phyloP scores from a whole-genome alignment of 768 basidiomycete species.

The Kwoniella botswanensis region DNA sequence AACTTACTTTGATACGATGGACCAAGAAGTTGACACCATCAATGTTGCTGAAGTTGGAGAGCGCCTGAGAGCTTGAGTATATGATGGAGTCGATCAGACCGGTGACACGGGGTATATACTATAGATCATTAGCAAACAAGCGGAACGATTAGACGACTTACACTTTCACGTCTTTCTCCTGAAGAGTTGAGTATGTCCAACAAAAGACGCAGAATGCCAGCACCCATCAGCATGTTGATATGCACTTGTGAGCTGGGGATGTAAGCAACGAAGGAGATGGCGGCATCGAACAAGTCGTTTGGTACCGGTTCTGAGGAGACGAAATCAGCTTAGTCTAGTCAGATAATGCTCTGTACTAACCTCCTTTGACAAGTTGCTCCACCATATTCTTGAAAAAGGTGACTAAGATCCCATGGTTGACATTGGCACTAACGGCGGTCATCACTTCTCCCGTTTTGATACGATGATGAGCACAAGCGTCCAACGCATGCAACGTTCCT shows the following conservation, averaged over 20 bases:
- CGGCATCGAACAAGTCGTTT: conserved; percentile 67
- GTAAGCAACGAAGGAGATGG: conserved; percentile 84
- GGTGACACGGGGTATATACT: conserved; percentile 83
- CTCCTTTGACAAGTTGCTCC: conserved; percentile 64
- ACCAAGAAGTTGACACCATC: conserved; percentile 85
- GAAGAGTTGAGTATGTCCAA: conserved; percentile 86
- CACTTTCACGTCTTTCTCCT: conserved; percentile 69
- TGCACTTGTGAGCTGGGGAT: conserved; percentile 82
- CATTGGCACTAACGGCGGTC: conserved; percentile 88
- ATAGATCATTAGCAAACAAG: conserved; percentile 10
- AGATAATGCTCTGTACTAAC: neutral
- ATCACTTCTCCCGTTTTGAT: conserved; percentile 82
- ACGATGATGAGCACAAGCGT: conserved; percentile 85
- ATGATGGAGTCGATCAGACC: conserved; percentile 89
- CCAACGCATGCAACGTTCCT: conserved; percentile 84
- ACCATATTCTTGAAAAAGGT: conserved; percentile 82
- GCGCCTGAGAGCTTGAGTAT: conserved; percentile 79
- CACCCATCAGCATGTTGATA: conserved; percentile 91
- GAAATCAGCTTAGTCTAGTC: neutral
- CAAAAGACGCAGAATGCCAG: conserved; percentile 84
- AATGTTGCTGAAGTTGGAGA: conserved; percentile 81
- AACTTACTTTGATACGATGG: conserved; percentile 80
- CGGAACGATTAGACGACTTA: conserved; percentile 30
- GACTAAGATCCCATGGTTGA: conserved; percentile 94
- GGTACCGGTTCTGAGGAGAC: conserved; percentile 44